Conservation (phyloP, 2,329 filamentous ascomycete species). For the Fusarium torulosum region DNA sequence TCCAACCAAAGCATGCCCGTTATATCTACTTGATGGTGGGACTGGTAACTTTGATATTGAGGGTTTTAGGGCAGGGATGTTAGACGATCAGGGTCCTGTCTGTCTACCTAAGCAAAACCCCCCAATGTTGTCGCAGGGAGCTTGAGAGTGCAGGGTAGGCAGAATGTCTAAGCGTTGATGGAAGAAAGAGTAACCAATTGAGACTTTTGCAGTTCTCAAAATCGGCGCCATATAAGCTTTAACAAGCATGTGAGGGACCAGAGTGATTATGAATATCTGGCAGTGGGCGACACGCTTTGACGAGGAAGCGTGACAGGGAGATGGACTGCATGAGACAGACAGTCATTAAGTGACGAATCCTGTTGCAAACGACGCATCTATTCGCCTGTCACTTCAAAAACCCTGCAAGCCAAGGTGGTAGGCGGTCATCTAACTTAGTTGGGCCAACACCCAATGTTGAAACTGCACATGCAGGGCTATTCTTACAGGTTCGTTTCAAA, state of each 20-base stretch:
- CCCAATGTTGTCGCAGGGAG: conserved; percentile 31
- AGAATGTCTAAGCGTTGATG: not conserved
- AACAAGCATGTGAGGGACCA: not conserved
- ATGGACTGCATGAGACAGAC: not conserved
- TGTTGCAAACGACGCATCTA: not conserved
- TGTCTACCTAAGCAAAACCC: conserved; percentile 21
- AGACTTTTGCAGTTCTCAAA: not conserved
- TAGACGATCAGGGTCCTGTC: conserved; percentile 22
- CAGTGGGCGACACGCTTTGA: conserved; percentile 20
- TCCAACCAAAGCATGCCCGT: conserved; percentile 10
- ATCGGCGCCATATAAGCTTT: not conserved
- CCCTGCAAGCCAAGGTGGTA: conserved; percentile 2
- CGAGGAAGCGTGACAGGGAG: not conserved
- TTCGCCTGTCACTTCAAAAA: conserved; percentile 13
- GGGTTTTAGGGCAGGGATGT: conserved; percentile 30
- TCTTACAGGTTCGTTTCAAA: conserved; percentile 17
- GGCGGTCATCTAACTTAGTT: not conserved
- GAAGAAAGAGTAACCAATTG: not conserved
- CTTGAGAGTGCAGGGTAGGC: conserved; percentile 30
- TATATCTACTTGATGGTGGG: conserved; percentile 9
- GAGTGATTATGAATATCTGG: not conserved
- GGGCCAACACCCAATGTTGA: conserved; percentile 8
- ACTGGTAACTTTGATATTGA: conserved; percentile 15
- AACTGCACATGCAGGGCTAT: conserved; percentile 6
- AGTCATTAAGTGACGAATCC: not conserved